Conservation (phyloP, 2,329 filamentous ascomycete genomes). For the Conoideocrella luteorostrata region DNA sequence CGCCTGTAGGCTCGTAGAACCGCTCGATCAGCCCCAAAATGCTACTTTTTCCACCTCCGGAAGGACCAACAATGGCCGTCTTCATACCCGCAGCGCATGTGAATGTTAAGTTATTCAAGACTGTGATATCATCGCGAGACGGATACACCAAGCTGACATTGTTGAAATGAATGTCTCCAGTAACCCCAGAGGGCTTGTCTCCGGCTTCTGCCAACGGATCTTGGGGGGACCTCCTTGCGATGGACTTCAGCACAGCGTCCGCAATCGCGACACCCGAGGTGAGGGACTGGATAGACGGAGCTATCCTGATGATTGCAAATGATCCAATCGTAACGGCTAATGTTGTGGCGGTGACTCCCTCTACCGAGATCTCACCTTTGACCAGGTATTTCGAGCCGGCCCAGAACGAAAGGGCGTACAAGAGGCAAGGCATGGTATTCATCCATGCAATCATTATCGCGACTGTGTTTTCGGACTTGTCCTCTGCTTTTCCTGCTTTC, state of each 20-base stretch:
- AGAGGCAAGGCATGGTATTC: no score
- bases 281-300: slow-evolving; percentile 1
- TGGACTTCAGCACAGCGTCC: neutral
- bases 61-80: slow-evolving; percentile 1
- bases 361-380: no score
- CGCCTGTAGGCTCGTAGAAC: neutral
- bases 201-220: neutral
- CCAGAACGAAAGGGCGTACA: no score
- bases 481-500: slow-evolving; percentile 1
- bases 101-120: neutral
- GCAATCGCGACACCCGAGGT: neutral
- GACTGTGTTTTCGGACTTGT: neutral
- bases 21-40: neutral
- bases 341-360: no score
- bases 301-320: neutral
- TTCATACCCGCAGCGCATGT: neutral
- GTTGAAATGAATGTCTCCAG: neutral
- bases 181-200: neutral
- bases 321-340: no score
- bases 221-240: neutral
- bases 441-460: no score
- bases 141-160: slow-evolving; percentile 2
- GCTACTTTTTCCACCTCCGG: slow-evolving; percentile 1
- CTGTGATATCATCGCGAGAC: neutral
- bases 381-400: no score